Evolutionary conservation across 352 stramenopile species (phyloP).

Genomic region (Aphanomyces cochlioides): DNA sequence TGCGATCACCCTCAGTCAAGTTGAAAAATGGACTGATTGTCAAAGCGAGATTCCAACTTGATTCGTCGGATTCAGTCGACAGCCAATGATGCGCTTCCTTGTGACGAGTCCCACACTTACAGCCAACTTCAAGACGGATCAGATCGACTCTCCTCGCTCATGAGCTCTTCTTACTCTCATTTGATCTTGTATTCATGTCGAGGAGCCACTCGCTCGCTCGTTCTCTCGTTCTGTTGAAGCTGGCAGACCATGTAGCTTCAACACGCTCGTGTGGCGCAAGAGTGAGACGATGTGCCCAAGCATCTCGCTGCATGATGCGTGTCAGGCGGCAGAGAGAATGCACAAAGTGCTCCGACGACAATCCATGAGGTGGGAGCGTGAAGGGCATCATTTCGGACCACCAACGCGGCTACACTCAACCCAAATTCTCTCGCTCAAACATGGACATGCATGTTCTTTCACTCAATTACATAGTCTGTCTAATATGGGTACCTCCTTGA

Average conservation of each 20-base stretch:
- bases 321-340: no score
- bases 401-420: no score
- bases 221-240: not conserved
- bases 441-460: no score
- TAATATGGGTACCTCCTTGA: no score
- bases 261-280: not conserved
- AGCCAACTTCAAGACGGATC: slow-evolving; percentile 7
- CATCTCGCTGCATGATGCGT: no score
- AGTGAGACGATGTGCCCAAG: not conserved
- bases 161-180: not conserved
- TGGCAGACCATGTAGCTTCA: not conserved
- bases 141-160: not conserved
- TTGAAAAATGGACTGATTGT: not conserved
- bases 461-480: no score
- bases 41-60: slow-evolving; percentile 10
- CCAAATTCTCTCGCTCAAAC: no score
- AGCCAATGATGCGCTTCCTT: slow-evolving; percentile 11
- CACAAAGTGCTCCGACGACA: no score
- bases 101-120: not conserved
- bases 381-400: no score
- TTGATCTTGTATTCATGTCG: not conserved
- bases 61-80: slow-evolving; percentile 8
- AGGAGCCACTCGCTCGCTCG: not conserved
- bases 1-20: not conserved
- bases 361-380: no score